Base-by-base conservation (phyloP, 148 eudicot species). In the Arbutus unedo region DNA sequence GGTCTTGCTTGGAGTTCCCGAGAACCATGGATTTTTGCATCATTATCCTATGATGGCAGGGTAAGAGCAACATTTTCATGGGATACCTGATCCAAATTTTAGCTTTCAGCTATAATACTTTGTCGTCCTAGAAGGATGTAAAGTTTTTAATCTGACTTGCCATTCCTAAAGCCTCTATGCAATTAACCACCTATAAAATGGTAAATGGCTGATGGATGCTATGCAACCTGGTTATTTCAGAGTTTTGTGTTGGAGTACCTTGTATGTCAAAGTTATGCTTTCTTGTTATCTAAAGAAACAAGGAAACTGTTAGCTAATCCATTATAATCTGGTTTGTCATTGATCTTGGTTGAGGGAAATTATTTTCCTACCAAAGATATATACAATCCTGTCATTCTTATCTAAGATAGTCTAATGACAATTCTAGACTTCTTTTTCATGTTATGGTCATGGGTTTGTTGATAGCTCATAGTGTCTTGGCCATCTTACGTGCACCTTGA, bases 1-100 rank as follows among this genome's bases (percentile, higher is more conserved):
- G 97, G 97, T 66, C 91, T 96, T 84, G 90, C 99, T 85, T 96
- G 99, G 99, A 97, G 99, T 83, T 92, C 90, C 74, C 88, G 98
- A 47, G 98, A 97, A 82, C 98, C 99, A 80, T 92, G 94, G 93
- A 86, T 93, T 82, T 97, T 97, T 76, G 99, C 98, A 49, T 97
- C 99, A 74, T 81, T 97, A 84, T 97, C 99, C 49, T 94, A 97
- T 84, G 98, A 97, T 90, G 98, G 98, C 81, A 94, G 98, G 93
- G 99, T 97, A 90, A 93, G 93, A 76, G 76, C 80, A 49, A 49
- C 62, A 1, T 8, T 81, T 2, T 51, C 8, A 55, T 31, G 49
- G 53, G 44, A 4, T 66, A 73, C 31, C 72, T 51, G 57, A 57
- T 48, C 3, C n/a, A 19, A 23, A 51, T 44, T 53, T 50, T 44